A percentile compares a stretch with the other conserved stretches of the same genome.
Evolutionary conservation across 2,329 filamentous ascomycete species (phyloP).

Genomic region (Penicillium sp.): DNA sequence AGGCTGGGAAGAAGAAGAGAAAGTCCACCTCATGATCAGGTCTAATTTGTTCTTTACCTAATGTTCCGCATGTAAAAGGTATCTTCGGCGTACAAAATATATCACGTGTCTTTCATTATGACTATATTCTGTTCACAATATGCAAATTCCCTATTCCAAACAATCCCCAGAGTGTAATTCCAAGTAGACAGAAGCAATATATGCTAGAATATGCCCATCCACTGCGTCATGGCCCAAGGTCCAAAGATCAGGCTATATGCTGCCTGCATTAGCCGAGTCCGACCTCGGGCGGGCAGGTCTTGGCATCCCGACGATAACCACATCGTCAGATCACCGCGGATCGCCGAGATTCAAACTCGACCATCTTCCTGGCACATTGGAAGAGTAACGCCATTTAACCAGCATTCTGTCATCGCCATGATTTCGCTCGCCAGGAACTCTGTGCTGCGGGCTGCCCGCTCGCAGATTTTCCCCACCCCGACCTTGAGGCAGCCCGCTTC

Average conservation of each 20-base stretch:
- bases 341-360: constrained; percentile 23
- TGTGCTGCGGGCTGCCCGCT: constrained; percentile 41
- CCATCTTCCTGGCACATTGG: constrained; percentile 10
- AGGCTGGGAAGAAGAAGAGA: constrained; percentile 38
- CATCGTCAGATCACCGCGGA: constrained; percentile 25
- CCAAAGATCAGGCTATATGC: constrained; percentile 15
- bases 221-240: constrained; percentile 1
- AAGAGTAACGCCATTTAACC: constrained; percentile 8
- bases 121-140: neutral
- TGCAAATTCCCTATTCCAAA: neutral
- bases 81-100: constrained; percentile 33
- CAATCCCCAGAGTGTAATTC: no score
- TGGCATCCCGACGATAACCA: constrained; percentile 37
- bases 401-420: constrained; percentile 20
- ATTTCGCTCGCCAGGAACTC: constrained; percentile 38
- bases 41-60: constrained; percentile 22
- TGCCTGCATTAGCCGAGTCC: constrained; percentile 33
- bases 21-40: constrained; percentile 36
- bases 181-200: neutral
- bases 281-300: constrained; percentile 33
- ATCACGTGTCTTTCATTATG: constrained; percentile 24
- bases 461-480: constrained; percentile 43
- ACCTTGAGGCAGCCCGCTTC: constrained; percentile 44
- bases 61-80: constrained; percentile 33
- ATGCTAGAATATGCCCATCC: neutral